Base-by-base conservation (phyloP, 2,329 filamentous ascomycete species). In the Fusarium sp. region DNA sequence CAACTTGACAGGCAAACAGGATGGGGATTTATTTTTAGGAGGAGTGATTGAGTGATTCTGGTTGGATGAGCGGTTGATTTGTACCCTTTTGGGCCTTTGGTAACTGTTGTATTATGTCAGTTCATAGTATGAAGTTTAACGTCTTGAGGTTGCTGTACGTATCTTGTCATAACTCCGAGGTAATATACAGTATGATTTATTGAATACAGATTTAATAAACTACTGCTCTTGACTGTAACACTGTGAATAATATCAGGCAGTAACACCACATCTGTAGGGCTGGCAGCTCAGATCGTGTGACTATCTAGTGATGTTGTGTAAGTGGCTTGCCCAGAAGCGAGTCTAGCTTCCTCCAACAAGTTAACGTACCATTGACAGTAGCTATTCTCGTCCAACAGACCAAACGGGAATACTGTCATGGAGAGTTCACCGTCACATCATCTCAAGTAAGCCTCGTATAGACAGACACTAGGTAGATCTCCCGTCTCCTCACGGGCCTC, bases 281-380 rank as follows among this genome's bases (percentile, higher is more conserved):
- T 65, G 62, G 62, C 21, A 64, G 60, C 13, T 58, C 18, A 45
- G 59, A 63, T 63, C 60, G 59, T 63, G 60, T 64, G 60, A 63
- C 59, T 58, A n/a, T 49, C 35, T 17, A 27, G 39, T 27, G 33
- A 43, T 56, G 35, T 41, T 11, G 48, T 66, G 62, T 55, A 65
- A 65, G 62, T 65, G 60, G 60, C 62, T 47, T 55, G 21, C 13
- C 11, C 8, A 20, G 21, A 33, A 27, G 35, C n/a, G 47, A 59
- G 20, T 37, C 47, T 63, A 63, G 58, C 27, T 33, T 25, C 51
- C 11, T 23, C 17, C 17, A 39, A 21, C 39, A 27, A 52, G 60
- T 63, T 20, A 64, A 63, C 59, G 60, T 64, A 27, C 53, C 25
- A 43, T 58, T 27, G 20, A 10, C 14, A 25, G 27, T 10, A 25